A percentile compares a stretch with the other conserved stretches of the same genome.
These are phyloP conservation scores for Beauveria sp. DNA, from an alignment of 2,329 filamentous ascomycete genomes.

Conservation along the genomic window DNA sequence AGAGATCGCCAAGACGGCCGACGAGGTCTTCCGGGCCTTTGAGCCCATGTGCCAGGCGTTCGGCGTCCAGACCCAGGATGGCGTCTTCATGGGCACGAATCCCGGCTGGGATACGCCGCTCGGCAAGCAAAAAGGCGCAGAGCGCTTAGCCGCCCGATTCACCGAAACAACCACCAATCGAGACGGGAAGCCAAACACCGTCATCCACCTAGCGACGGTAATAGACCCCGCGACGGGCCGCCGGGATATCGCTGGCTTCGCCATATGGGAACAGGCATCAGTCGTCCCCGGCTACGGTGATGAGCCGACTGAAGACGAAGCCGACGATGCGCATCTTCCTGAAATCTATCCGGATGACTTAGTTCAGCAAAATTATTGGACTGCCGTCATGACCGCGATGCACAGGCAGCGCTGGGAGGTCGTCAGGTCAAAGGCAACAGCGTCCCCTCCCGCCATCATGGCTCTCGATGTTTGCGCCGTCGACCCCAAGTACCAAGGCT, in stretches of 20 bases:
- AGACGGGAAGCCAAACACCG: slow-evolving; percentile 37
- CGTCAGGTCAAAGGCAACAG: slow-evolving; percentile 30
- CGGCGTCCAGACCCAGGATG: slow-evolving; percentile 42
- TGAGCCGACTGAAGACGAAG: slow-evolving; percentile 26
- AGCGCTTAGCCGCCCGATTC: slow-evolving; percentile 36
- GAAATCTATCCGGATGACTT: slow-evolving; percentile 35
- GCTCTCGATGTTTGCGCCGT: slow-evolving; percentile 45
- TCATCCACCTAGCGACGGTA: slow-evolving; percentile 48
- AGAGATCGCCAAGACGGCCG: slow-evolving; percentile 20
- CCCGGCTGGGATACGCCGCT: slow-evolving; percentile 46
- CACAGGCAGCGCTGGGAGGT: slow-evolving; percentile 34
- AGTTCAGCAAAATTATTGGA: slow-evolving; percentile 36
- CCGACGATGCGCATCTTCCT: slow-evolving; percentile 23
- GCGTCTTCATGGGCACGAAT: slow-evolving; percentile 43
- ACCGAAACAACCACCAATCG: slow-evolving; percentile 28
- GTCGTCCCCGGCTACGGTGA: slow-evolving; percentile 41
- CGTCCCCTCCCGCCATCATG: slow-evolving; percentile 37
- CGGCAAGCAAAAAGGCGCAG: slow-evolving; percentile 30
- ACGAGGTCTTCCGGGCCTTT: slow-evolving; percentile 22
- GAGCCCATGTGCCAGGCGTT: slow-evolving; percentile 30
- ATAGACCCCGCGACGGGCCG: slow-evolving; percentile 22
- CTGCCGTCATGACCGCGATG: slow-evolving; percentile 37
- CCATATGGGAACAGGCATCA: slow-evolving; percentile 48
- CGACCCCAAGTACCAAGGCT: slow-evolving; percentile 44
- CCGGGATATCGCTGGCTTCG: slow-evolving; percentile 38